Evolutionary conservation across 768 basidiomycete genomes (phyloP).

Genomic region (Cystofilobasidium macerans): DNA sequence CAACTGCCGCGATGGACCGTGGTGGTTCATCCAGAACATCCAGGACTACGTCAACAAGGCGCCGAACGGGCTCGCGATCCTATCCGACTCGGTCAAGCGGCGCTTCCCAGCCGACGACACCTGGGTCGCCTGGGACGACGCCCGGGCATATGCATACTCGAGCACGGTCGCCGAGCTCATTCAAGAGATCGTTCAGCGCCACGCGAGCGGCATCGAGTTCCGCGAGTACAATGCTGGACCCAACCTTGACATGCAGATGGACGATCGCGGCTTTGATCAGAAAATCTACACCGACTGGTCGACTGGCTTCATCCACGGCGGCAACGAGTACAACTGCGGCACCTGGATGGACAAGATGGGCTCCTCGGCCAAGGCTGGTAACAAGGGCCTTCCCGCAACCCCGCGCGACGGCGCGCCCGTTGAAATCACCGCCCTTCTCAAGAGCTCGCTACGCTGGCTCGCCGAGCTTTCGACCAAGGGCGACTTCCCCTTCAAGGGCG

Average conservation of each 20-base stretch:
- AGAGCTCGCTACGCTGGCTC: constrained; percentile 88
- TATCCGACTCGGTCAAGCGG: constrained; percentile 73
- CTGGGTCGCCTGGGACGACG: constrained; percentile 86
- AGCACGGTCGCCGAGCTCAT: constrained; percentile 85
- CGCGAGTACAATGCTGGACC: constrained; percentile 93
- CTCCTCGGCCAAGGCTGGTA: constrained; percentile 78
- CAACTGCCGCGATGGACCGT: constrained; percentile 94
- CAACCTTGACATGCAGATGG: constrained; percentile 96
- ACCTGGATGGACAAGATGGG: constrained; percentile 78
- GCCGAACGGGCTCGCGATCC: constrained; percentile 69
- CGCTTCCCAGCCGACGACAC: constrained; percentile 89
- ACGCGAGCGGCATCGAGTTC: constrained; percentile 83
- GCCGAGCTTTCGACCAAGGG: constrained; percentile 52
- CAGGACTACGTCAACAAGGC: constrained; percentile 80
- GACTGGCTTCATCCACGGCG: constrained; percentile 80
- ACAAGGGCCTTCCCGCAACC: constrained; percentile 89
- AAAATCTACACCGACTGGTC: constrained; percentile 91
- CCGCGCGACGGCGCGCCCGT: constrained; percentile 91
- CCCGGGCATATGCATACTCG: constrained; percentile 65
- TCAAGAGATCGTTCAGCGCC: constrained; percentile 90
- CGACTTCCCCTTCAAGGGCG: constrained; percentile 81
- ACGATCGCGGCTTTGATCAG: constrained; percentile 80
- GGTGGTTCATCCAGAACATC: constrained; percentile 99
- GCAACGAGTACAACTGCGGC: constrained; percentile 47
- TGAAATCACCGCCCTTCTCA: constrained; percentile 85